Base-by-base conservation (phyloP, 2,329 filamentous ascomycete genomes). In the Fusarium sp. region DNA sequence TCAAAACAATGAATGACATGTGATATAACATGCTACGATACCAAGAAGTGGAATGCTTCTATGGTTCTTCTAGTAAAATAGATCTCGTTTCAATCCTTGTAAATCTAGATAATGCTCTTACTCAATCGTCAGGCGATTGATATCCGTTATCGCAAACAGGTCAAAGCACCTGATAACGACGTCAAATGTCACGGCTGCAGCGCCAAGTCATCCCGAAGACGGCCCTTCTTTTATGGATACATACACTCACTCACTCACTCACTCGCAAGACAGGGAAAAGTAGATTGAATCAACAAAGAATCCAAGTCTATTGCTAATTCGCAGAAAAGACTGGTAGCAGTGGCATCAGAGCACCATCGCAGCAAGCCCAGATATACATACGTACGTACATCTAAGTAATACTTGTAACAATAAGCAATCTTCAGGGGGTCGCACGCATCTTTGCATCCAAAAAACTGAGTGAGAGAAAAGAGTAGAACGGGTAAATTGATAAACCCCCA, bases 221-320 rank as follows among this genome's bases (percentile, higher is more conserved):
- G 41, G 64, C 40, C 60, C 64, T 60, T 67, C 37, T 56, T 48
- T 36, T 53, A 36, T 46, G 60, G 41, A 25, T 31, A 53, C 13
- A 10, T 31, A 11, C n/a, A n/a, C n/a, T n/a, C n/a, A n/a, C n/a
- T n/a, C n/a, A n/a, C n/a, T n/a, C n/a, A n/a, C n/a, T n/a, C n/a
- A n/a, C 39, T 18, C 18, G 23, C 5, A 2, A 33, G 13, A 29
- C 29, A 20, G 29, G 20, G 20, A 17, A 13, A 39, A 13, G 45
- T 27, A 9, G 11, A n/a, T 56, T 50, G 36, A 23, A 47, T 50
- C 33, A 45, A 46, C 50, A 55, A 50, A 61, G 31, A 66, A 46
- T 42, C 27, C 47, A 62, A 61, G 41, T 68, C 64, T 67, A 65
- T 67, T 68, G 54, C 64, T 35, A 13, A 20, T 43, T 45, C 33